phyloP scores from a whole-genome alignment of 1,139 yeast genomes.

The Diutina catenulata region DNA sequence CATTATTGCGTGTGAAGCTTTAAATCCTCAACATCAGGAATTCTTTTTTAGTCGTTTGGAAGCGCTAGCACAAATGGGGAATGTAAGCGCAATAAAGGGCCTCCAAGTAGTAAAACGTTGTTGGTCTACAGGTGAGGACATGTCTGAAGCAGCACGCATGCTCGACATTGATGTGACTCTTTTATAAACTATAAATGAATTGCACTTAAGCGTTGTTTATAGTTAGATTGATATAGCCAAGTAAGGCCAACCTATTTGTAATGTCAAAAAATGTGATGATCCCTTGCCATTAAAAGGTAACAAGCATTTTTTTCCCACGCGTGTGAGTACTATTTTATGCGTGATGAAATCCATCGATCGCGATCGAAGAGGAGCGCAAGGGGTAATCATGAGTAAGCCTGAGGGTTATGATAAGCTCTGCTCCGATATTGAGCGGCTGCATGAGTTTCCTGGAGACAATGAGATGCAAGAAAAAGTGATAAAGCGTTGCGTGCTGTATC shows the following conservation, averaged over 20 bases:
- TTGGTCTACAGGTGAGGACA: slow-evolving; percentile 45
- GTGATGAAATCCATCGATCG: too few relatives aligned
- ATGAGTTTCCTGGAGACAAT: slow-evolving; percentile 1
- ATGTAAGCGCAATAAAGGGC: slow-evolving; percentile 37
- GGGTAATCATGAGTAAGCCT: slow-evolving; percentile 6
- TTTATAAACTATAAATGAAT: slow-evolving; percentile 16
- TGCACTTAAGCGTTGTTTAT: too few relatives aligned
- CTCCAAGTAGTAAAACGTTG: slow-evolving; percentile 38
- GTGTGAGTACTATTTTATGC: too few relatives aligned
- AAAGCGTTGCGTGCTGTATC: slow-evolving; percentile 3
- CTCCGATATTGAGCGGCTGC: slow-evolving; percentile 3
- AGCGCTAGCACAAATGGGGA: slow-evolving; percentile 30
- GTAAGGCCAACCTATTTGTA: too few relatives aligned
- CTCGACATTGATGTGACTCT: slow-evolving; percentile 38
- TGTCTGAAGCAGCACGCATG: slow-evolving; percentile 40
- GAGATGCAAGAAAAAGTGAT: slow-evolving; percentile 5
- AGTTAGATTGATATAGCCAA: too few relatives aligned
- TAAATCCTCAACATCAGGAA: slow-evolving; percentile 19
- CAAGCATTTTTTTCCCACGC: too few relatives aligned
- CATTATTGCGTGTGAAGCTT: slow-evolving; percentile 49
- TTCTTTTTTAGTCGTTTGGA: slow-evolving; percentile 29
- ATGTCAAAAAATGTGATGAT: too few relatives aligned
- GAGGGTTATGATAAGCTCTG: slow-evolving; percentile 6
- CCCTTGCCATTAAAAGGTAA: too few relatives aligned
- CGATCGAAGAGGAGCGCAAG: too few relatives aligned